Evolutionary conservation across 1,139 yeast genomes (phyloP), one percentile per base, ranked within the genome.

Genomic region (Geotrichum citri-aurantii): DNA sequence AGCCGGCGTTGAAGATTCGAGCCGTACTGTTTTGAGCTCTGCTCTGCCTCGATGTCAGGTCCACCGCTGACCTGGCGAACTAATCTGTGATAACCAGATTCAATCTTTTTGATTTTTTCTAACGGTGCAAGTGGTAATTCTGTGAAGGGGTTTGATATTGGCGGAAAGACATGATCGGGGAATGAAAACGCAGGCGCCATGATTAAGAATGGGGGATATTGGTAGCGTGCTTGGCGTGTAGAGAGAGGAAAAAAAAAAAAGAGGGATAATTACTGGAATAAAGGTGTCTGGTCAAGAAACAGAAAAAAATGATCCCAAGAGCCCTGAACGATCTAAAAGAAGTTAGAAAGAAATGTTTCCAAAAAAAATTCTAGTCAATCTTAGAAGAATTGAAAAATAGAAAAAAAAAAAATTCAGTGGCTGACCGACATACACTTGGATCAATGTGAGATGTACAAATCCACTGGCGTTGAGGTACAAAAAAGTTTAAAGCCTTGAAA

Each of bases 111-210:
- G 29, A 68, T 62, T 56, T 70, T 69, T 10, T 62, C 70, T 19
- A 55, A 58, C 7, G 71, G 72, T n/a, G 66, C 51, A 49, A 64
- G 64, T 17, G 73, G 73, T 21, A 66, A 60, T 14, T 68, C 69
- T 6, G 69, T 64, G 44, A 68, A 66, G n/a, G 68, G 66, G n/a
- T 63, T 55, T n/a, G 56, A 53, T 24, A 70, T 65, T 46, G 56
- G 61, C 0, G 75, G 75, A 51, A 72, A 72, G 48, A 70, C 61
- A 40, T 63, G 60, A 58, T 71, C 73, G 8, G 74, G 73, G 61
- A 64, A 72, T 33, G 40, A 57, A 54, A 72, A 71, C 57, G 56
- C 40, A 8, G 42, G 17, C 14, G 42, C 42, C 42, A 37, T 37
- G 42, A 2, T 37, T 14, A 37, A 17, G n/a, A 12, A 37, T 37